These are phyloP conservation scores for Zelonia costaricensis DNA, from an alignment of 208 protist species.

Conservation along the genomic window DNA sequence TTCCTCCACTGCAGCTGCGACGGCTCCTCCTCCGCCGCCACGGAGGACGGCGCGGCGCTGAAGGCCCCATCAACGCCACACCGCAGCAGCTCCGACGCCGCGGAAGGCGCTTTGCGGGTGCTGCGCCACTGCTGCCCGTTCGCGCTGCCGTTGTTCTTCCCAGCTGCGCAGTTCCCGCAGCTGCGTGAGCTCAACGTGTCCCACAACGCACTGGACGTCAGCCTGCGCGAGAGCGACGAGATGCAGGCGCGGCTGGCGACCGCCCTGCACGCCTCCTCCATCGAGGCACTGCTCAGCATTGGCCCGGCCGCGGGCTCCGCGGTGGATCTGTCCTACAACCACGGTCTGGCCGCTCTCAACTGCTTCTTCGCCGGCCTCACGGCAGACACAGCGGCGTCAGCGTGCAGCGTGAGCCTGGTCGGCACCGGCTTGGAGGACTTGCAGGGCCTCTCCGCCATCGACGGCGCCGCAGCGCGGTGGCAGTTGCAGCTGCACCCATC, in stretches of 20 bases:
- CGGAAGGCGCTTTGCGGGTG: too few species aligned
- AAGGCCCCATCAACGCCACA: background rate
- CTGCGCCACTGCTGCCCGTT: conserved; percentile 60
- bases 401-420: conserved; percentile 6
- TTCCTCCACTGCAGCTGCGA: conserved; percentile 54
- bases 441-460: conserved; percentile 28
- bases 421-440: conserved; percentile 31
- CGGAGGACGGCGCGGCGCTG: background rate
- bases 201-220: conserved; percentile 61
- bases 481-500: conserved; percentile 31
- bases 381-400: conserved; percentile 1
- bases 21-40: background rate
- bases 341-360: conserved; percentile 43
- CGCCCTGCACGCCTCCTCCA: background rate
- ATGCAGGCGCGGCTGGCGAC: conserved; percentile 45
- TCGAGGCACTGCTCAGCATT: background rate
- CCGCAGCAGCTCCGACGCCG: too few species aligned
- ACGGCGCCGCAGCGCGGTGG: conserved; percentile 7
- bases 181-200: conserved; percentile 58
- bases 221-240: conserved; percentile 49
- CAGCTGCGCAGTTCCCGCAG: conserved; percentile 43
- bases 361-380: conserved; percentile 41
- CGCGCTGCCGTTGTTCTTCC: conserved; percentile 63
- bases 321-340: conserved; percentile 54
- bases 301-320: background rate